These are phyloP conservation scores for Halenospora varia DNA, from an alignment of 495 filamentous ascomycete species.

Conservation along the genomic window DNA sequence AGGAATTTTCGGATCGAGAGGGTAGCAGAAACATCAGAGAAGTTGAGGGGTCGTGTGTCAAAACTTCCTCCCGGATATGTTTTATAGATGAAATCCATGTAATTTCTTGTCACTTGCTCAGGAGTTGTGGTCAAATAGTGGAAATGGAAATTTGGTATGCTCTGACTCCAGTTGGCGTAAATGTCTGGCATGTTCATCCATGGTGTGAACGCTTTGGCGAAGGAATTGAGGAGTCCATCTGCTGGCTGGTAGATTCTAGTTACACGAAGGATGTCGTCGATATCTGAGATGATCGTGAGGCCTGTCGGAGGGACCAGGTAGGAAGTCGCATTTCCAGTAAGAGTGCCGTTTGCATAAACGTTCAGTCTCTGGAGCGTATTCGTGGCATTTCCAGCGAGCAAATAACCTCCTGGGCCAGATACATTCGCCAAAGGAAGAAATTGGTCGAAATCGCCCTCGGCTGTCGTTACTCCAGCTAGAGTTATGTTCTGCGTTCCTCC, in stretches of 20 bases:
- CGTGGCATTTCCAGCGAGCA: conserved; percentile 58
- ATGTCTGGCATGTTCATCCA: conserved; percentile 80
- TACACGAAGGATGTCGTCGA: conserved; percentile 77
- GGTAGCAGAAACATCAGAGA: conserved; percentile 67
- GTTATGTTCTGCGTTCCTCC: conserved; percentile 55
- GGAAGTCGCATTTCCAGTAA: conserved; percentile 67
- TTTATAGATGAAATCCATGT: conserved; percentile 77
- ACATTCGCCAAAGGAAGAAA: conserved; percentile 56
- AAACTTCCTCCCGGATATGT: conserved; percentile 66
- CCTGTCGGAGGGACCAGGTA: conserved; percentile 68
- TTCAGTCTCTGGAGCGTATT: conserved; percentile 58
- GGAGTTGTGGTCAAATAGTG: conserved; percentile 83
- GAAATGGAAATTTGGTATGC: conserved; percentile 64
- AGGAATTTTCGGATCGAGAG: conserved; percentile 65
- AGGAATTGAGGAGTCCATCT: conserved; percentile 72
- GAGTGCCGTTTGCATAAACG: conserved; percentile 57
- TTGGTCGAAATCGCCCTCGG: conserved; percentile 64
- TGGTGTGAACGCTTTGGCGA: conserved; percentile 61
- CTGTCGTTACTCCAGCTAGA: conserved; percentile 54
- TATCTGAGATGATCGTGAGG: conserved; percentile 67
- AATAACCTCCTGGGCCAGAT: conserved; percentile 38
- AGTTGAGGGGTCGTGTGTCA: conserved; percentile 70
- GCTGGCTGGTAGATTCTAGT: conserved; percentile 76
- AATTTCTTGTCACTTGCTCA: conserved; percentile 71
- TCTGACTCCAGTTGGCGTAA: conserved; percentile 61